phyloP scores from a whole-genome alignment of 2,329 filamentous ascomycete genomes.

The Alternaria arbusti region DNA sequence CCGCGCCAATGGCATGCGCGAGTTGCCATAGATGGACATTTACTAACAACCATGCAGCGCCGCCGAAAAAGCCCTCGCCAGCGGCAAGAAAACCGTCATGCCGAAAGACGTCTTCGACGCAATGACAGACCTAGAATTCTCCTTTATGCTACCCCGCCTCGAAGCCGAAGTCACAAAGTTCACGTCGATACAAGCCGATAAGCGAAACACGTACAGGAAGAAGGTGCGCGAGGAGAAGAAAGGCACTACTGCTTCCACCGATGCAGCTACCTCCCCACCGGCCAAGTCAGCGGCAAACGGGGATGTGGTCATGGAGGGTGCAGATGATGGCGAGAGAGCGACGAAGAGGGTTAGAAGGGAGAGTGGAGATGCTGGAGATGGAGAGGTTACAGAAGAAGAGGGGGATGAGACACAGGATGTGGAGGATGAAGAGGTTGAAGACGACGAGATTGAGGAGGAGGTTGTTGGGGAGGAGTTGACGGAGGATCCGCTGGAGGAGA shows the following conservation, averaged over 20 bases:
- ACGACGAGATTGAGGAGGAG: constrained; percentile 63
- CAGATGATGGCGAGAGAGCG: constrained; percentile 51
- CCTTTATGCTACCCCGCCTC: constrained; percentile 71
- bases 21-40: neutral
- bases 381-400: constrained; percentile 47
- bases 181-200: constrained; percentile 74
- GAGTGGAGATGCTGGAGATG: constrained; percentile 47
- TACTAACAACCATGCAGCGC: constrained; percentile 60
- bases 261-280: constrained; percentile 1
- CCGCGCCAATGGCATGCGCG: neutral
- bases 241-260: constrained; percentile 9
- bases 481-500: constrained; percentile 53
- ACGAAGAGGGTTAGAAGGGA: constrained; percentile 57
- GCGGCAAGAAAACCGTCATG: constrained; percentile 79
- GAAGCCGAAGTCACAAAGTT: constrained; percentile 81
- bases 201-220: constrained; percentile 74
- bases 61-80: constrained; percentile 70
- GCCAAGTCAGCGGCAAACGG: constrained; percentile 1
- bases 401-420: constrained; percentile 52
- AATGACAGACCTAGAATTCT: constrained; percentile 77
- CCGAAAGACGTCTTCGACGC: constrained; percentile 78
- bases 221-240: constrained; percentile 71
- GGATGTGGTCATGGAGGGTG: constrained; percentile 10
- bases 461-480: constrained; percentile 59
- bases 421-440: constrained; percentile 60